Conservation (phyloP, 2,329 filamentous ascomycete genomes). For the Colletotrichum liriopes region DNA sequence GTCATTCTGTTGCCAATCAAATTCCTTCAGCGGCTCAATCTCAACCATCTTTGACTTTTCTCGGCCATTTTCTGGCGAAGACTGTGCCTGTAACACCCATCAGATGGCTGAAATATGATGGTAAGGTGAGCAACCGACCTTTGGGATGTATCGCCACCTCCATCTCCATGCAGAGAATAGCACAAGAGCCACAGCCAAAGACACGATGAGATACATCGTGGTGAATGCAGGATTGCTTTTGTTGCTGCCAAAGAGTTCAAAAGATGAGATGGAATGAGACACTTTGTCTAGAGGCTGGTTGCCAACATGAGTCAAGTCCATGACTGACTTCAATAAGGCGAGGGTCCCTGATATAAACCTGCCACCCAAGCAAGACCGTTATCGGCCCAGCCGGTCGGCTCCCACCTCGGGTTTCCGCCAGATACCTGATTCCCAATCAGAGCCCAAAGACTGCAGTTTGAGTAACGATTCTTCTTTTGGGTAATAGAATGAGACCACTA, state of each 20-base stretch:
- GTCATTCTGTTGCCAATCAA: conserved; percentile 58
- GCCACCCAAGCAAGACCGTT: conserved; percentile 24
- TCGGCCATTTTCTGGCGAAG: neutral
- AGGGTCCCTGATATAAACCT: conserved; percentile 19
- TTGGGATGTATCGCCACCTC: neutral
- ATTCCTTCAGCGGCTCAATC: conserved; percentile 50
- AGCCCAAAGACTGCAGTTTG: neutral
- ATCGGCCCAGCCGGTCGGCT: conserved; percentile 19
- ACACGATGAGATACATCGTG: conserved; percentile 18
- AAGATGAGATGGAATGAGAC: neutral
- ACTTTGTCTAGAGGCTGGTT: neutral
- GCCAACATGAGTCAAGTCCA: conserved; percentile 3
- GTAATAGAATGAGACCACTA: conserved; percentile 17
- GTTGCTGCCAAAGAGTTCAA: neutral
- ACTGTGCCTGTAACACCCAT: neutral
- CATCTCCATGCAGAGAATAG: conserved; percentile 22
- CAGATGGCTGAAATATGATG: neutral
- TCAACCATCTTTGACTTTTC: neutral
- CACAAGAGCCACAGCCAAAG: conserved; percentile 22
- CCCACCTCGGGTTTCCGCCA: neutral
- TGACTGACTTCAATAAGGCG: neutral
- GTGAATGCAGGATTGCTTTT: neutral
- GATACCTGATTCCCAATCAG: neutral
- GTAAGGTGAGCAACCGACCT: neutral
- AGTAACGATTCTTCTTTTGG: conserved; percentile 9